Percentiles rank a stretch among this genome's conserved stretches.
Evolutionary conservation across 495 filamentous ascomycete species (phyloP).

Genomic region (Trichoderma gamsii): DNA sequence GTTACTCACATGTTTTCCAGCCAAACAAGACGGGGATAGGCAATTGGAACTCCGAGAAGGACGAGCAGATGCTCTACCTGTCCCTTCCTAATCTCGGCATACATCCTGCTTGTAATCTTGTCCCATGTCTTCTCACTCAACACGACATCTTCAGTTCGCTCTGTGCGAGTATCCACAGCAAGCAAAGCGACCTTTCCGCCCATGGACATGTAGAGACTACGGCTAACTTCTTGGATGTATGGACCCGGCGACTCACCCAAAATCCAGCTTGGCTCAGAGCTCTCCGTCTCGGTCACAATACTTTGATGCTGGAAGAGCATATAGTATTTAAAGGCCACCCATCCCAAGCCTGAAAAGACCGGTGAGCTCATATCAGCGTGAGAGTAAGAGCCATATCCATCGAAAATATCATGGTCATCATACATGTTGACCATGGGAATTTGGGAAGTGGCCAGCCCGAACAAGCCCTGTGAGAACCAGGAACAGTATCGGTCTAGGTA

Average conservation of each 20-base stretch:
- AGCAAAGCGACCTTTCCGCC: conserved; percentile 75
- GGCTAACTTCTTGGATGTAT: conserved; percentile 80
- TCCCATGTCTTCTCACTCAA: conserved; percentile 76
- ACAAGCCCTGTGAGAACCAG: conserved; percentile 96
- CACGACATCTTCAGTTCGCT: conserved; percentile 74
- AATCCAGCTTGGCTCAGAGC: conserved; percentile 86
- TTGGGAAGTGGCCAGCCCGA: conserved; percentile 83
- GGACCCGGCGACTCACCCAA: conserved; percentile 74
- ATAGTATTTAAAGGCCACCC: conserved; percentile 95
- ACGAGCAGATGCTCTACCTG: conserved; percentile 86
- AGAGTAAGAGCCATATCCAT: conserved; percentile 91
- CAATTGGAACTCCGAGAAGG: conserved; percentile 77
- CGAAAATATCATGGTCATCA: conserved; percentile 97
- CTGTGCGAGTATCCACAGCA: conserved; percentile 85
- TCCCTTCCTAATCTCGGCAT: conserved; percentile 72
- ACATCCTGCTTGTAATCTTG: conserved; percentile 75
- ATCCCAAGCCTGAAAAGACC: conserved; percentile 83
- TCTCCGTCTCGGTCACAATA: conserved; percentile 66
- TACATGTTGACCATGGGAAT: conserved; percentile 98
- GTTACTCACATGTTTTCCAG: conserved; percentile 58
- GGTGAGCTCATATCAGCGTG: conserved; percentile 86
- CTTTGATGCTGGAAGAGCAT: conserved; percentile 97
- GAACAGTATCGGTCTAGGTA: conserved; percentile 77
- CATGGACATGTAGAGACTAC: conserved; percentile 79
- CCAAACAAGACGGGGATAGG: conserved; percentile 83